Evolutionary conservation across 345 rosid species (phyloP), one percentile per base, ranked within the genome.

Genomic region (Melaleuca quinquenervia): DNA sequence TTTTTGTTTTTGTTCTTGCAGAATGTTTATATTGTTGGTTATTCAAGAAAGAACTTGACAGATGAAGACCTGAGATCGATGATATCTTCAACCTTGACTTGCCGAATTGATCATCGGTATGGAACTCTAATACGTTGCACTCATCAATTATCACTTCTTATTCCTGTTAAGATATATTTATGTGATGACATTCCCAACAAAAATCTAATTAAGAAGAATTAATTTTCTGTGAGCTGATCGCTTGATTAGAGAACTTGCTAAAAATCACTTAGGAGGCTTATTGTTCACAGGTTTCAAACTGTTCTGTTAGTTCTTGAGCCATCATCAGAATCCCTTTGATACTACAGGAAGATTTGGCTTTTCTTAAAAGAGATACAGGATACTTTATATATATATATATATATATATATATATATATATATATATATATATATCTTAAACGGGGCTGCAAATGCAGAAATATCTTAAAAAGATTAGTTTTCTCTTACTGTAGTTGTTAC

Each of bases 101-200:
- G 97, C 88, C 95, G 93, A 82, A 91, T 95, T 84, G 97, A 94
- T 93, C 95, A 94, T 91, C 93, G 88, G 95, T 94, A 90, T 32
- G 86, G 86, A 90, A 85, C 87, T 91, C 64, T 49, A 29, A 45
- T 70, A 50, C 24, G 26, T 58, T 29, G 58, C n/a, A 24, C n/a
- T 14, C 32, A 32, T 83, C 22, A 62, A 21, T 82, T 82, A 49
- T 52, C 21, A 20, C 44, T 26, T 82, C 55, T 41, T 84, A n/a
- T 24, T 44, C 70, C 76, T 84, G 20, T 11, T 84, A 8, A 53
- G 26, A 52, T 45, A 29, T 84, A 21, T 54, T 84, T 84, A 27
- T 45, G 56, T 24, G 12, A 70, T 70, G 80, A 70, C 48, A 20
- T 70, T 70, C 80, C 22, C 18, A 24, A 70, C 48, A 70, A 70